Conservation (phyloP, 192 early-diverging fungal species). For the Linnemannia schmuckeri region DNA sequence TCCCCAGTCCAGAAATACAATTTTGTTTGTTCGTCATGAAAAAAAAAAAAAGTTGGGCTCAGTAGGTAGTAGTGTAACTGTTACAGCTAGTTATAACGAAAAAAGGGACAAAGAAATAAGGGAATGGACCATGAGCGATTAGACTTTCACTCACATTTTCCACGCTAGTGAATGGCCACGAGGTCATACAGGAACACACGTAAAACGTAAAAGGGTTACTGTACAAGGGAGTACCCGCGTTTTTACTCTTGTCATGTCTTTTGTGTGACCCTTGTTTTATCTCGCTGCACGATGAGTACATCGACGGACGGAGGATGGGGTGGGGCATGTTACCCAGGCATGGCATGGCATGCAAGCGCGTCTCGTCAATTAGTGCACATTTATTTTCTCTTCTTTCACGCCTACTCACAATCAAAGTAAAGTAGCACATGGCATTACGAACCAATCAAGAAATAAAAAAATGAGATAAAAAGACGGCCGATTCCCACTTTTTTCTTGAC, state of each 20-base stretch:
- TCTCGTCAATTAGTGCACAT: not conserved
- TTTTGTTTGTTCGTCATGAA: not conserved
- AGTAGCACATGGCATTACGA: not conserved
- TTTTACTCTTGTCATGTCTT: not conserved
- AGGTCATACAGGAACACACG: not conserved
- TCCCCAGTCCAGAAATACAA: not conserved
- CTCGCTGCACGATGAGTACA: not conserved
- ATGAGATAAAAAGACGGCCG: conserved; percentile 7
- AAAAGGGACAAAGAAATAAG: not conserved
- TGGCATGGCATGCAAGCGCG: not conserved
- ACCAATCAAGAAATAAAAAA: conserved; percentile 3
- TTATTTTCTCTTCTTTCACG: not conserved
- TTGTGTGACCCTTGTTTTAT: not conserved
- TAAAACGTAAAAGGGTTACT: too few relatives aligned
- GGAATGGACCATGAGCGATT: not conserved
- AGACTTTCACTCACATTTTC: not conserved
- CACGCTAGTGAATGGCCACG: not conserved
- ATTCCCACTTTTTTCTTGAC: not conserved
- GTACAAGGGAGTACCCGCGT: not conserved
- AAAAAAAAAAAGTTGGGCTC: not conserved
- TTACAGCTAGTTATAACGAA: not conserved
- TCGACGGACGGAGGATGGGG: not conserved
- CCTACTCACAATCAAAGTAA: not conserved
- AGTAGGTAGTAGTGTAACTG: not conserved
- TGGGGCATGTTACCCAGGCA: not conserved